Base-by-base conservation (phyloP, 345 rosid genomes). In the Leavenworthia alabamica region DNA sequence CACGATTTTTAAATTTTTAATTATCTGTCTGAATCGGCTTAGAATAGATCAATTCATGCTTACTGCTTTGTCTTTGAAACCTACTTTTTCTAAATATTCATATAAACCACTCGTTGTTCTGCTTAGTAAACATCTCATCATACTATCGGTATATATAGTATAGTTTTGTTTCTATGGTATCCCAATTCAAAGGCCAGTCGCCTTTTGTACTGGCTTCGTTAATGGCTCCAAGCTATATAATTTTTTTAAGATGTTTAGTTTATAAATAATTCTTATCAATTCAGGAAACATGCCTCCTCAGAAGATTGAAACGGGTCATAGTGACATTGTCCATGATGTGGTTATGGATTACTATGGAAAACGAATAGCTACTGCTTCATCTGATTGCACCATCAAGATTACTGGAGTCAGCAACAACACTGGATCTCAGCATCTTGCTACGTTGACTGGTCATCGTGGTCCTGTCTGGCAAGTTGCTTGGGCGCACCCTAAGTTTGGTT, bases 311-410 rank as follows among this genome's bases (percentile, higher is more conserved):
- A 79, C 78, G 1, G 83, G 83, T 60, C 88, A 83, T 55, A 77
- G 70, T 39, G 88, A 83, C 57, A 32, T 28, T 16, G 74, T 83
- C 62, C 86, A 83, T 45, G 88, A 83, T 52, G 85, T 81, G 20
- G 76, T 75, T 51, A 81, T 81, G 86, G 86, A 83, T 70, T 81
- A 83, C 75, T 83, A 83, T 32, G 88, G 88, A 32, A 83, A 81
- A 64, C 78, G 88, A 3, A 7, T 83, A 51, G 88, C 86, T 1
- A 79, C 88, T 16, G 85, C 85, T 15, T 83, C 82, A 6, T 81
- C 86, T 32, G 88, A 83, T 57, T 31, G 68, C 64, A 79, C 83
- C 5, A 68, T 83, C 60, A 83, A 72, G 79, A 77, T 83, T 2
- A 70, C 77, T 14, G 85, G 85, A 2, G 72, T 83, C 7, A 68